Base-by-base conservation (phyloP, 225 moss, liverwort and hornwort genomes). In the Pleurozium schreberi region DNA sequence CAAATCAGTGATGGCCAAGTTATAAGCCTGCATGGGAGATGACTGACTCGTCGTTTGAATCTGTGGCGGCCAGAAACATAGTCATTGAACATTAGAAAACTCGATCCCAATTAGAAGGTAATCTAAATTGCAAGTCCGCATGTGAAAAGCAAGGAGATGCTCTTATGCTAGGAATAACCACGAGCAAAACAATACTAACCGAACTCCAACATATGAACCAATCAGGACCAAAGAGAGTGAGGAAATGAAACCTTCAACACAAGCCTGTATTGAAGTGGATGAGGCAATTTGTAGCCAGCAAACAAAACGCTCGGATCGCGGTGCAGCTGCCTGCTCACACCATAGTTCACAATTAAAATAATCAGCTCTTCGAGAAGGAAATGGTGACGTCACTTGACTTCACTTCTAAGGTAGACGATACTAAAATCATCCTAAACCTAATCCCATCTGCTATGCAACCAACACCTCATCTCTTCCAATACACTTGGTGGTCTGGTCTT, bases 271-370 rank as follows among this genome's bases (percentile, higher is more conserved):
- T 97, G 97, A 76, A 99, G 91, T 64, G 98, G 98, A 91, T 99
- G 98, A 77, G 97, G 98, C 57, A 99, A 87, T 87, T 93, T 96
- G 92, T 99, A 99, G 60, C 97, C 98, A 70, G 98, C 98, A 84
- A 99, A 99, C 63, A 97, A 92, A 28, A 99, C 97, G 88, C 94
- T 97, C 18, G 98, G 98, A 63, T 99, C 98, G 36, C 96, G 95
- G 81, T 97, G 98, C 85, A 99, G 90, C 88, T 99, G 98, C 96
- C 98, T 99, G 95, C 81, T 86, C 89, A 83, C 67, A 81, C n/a
- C 87, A 90, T n/a, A 73, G 20, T 34, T 60, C 58, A 43, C 61
- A 67, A 75, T 38, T 53, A 47, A 36, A 3, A 16, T 11, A 62
- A 89, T 27, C 42, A 43, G 31, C 63, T 43, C 49, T 50, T 52